A percentile compares a stretch with the other conserved stretches of the same genome.
Evolutionary conservation across 1,284 basidiomycete genomes (phyloP).

Genomic region (Prillingera fragicola): DNA sequence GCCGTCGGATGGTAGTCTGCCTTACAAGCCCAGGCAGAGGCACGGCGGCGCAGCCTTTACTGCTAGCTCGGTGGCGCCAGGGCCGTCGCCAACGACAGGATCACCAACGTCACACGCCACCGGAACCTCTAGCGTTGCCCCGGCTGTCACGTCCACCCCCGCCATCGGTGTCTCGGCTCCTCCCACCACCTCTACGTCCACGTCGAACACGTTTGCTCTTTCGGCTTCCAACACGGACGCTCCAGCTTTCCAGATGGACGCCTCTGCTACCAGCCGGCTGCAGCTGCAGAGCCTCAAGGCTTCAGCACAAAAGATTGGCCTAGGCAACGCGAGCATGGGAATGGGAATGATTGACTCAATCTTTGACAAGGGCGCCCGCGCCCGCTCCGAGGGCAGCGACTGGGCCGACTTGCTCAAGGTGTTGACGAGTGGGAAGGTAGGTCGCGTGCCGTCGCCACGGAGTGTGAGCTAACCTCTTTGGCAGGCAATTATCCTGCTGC

Average conservation of each 20-base stretch:
- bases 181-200: slow-evolving; percentile 4
- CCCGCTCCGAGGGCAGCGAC: slow-evolving; percentile 60
- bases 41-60: too few relatives aligned
- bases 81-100: too few relatives aligned
- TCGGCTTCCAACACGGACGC: slow-evolving; percentile 16
- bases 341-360: slow-evolving; percentile 79
- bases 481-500: slow-evolving; percentile 72
- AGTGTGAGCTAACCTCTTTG: slow-evolving; percentile 1
- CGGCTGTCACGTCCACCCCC: slow-evolving; percentile 1
- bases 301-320: slow-evolving; percentile 65
- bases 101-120: too few relatives aligned
- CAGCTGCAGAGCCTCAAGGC: slow-evolving; percentile 76
- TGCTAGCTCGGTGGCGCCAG: too few relatives aligned
- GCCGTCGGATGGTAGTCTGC: too few relatives aligned
- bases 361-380: slow-evolving; percentile 58
- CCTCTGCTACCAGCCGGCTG: slow-evolving; percentile 46
- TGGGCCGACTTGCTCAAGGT: slow-evolving; percentile 71
- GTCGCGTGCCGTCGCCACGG: slow-evolving; percentile 22
- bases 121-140: slow-evolving; percentile 3
- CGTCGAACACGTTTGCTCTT: slow-evolving; percentile 33
- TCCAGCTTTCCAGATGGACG: background rate
- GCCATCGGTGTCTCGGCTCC: background rate
- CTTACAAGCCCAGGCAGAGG: slow-evolving; percentile 2
- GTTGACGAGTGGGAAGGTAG: slow-evolving; percentile 63
- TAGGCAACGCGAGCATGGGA: slow-evolving; percentile 65